A percentile compares a stretch with the other conserved stretches of the same genome.
Evolutionary conservation across 495 filamentous ascomycete genomes (phyloP).

Genomic region (Cryomyces minteri): DNA sequence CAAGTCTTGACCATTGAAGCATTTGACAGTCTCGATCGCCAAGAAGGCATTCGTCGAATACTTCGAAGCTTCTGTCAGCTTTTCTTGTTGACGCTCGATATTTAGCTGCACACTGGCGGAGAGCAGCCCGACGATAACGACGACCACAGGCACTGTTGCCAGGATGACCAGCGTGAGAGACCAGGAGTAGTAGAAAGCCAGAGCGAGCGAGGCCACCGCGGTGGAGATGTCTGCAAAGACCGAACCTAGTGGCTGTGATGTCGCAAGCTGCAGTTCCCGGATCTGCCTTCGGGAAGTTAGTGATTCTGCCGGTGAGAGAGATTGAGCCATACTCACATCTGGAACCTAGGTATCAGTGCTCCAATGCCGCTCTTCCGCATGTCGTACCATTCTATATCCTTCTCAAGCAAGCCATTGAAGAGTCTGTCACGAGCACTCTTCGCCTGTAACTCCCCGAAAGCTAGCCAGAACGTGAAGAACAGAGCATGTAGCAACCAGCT

Average conservation of each 20-base stretch:
- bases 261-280: slow-evolving; percentile 63
- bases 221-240: slow-evolving; percentile 41
- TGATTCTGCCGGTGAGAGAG: background rate
- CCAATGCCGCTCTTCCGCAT: slow-evolving; percentile 48
- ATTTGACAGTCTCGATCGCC: slow-evolving; percentile 76
- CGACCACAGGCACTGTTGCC: slow-evolving; percentile 51
- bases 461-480: slow-evolving; percentile 50
- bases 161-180: slow-evolving; percentile 70
- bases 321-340: slow-evolving; percentile 39
- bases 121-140: slow-evolving; percentile 35
- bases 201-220: slow-evolving; percentile 37
- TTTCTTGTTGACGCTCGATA: slow-evolving; percentile 47
- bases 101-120: slow-evolving; percentile 41
- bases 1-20: slow-evolving; percentile 56
- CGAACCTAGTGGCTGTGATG: slow-evolving; percentile 61
- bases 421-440: slow-evolving; percentile 39
- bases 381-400: slow-evolving; percentile 77
- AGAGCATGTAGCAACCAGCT: slow-evolving; percentile 46
- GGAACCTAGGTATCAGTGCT: slow-evolving; percentile 47
- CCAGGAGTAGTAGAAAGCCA: slow-evolving; percentile 70
- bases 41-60: slow-evolving; percentile 46
- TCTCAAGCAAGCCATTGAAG: slow-evolving; percentile 48
- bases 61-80: slow-evolving; percentile 56
- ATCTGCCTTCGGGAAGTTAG: slow-evolving; percentile 38
- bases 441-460: slow-evolving; percentile 68